Base-by-base conservation (phyloP, 2,329 filamentous ascomycete genomes). In the Diaporthe destruens region DNA sequence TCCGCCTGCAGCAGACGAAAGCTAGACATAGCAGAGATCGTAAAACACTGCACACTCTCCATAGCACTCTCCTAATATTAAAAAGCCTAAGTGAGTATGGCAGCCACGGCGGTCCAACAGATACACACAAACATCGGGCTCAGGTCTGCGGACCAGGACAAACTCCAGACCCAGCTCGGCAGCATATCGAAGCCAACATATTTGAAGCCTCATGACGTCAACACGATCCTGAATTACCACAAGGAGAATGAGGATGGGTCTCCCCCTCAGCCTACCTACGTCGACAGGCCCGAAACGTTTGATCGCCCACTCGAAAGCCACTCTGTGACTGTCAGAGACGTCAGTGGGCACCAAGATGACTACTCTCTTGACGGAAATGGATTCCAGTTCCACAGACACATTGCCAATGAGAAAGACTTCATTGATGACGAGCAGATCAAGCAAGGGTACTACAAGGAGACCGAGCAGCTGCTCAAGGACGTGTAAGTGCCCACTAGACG, bases 331-430 rank as follows among this genome's bases (percentile, higher is more conserved):
- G 81, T 23, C 85, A 90, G 39, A 84, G 90, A 92, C 0, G 87
- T 82, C 8, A 80, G 87, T 53, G 90, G 90, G 0, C 90, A 93
- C 76, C 89, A 93, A 71, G 90, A 92, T 74, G 90, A 92, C 76
- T 93, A 90, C 0, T 80, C 84, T 9, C 82, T 84, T 23, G 88
- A 89, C 0, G 88, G 89, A 0, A 83, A 81, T 6, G 83, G 84
- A 71, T 88, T 91, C 42, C 90, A 93, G 0, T 80, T 82, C n/a
- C 79, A 86, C 11, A 88, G 89, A 73, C 82, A 91, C 61, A 81
- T 85, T 0, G 82, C 80, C 1, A 82, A 84, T 6, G 90, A 92
- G 74, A 89, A 90, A 0, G 86, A 88, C 11, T 80, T 82, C 71
- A 80, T 92, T 0, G 83, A 92, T 3, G 81, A 87, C 70, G 44